Conservation (phyloP, 1,284 basidiomycete genomes). For the Bondarzewia mesenterica region DNA sequence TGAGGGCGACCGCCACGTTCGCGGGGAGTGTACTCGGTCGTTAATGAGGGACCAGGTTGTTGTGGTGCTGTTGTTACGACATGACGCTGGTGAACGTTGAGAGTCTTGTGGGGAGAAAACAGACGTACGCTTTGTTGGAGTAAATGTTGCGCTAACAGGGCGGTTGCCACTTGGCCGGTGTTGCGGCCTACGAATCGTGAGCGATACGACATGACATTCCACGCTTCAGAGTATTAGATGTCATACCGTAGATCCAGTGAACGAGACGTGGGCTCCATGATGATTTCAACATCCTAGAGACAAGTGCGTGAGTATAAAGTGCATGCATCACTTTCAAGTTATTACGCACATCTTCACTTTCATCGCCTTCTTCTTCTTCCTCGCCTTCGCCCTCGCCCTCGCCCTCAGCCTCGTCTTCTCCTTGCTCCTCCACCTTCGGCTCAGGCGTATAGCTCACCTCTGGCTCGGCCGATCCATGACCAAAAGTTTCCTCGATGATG, state of each 20-base stretch:
- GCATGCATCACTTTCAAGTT: no score
- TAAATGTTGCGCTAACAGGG: conserved; percentile 24
- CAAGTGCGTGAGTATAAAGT: conserved; percentile 1
- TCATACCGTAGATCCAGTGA: conserved; percentile 65
- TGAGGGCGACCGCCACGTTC: conserved; percentile 45
- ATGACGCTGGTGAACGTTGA: not conserved
- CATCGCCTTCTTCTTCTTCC: conserved; percentile 24
- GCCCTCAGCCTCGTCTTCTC: conserved; percentile 24
- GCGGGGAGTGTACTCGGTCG: conserved; percentile 88
- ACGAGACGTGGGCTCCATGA: conserved; percentile 63
- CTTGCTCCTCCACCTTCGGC: conserved; percentile 25
- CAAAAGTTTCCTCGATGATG: not conserved
- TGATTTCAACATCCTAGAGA: conserved; percentile 67
- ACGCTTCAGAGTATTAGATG: conserved; percentile 10
- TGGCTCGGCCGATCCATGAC: conserved; percentile 22
- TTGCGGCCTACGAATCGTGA: conserved; percentile 18
- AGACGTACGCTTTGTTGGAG: conserved; percentile 33
- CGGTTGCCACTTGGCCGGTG: conserved; percentile 17
- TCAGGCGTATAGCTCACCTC: conserved; percentile 17
- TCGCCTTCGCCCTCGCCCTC: no score
- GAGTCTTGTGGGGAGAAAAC: not conserved
- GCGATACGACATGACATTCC: no score
- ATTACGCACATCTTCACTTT: conserved; percentile 36
- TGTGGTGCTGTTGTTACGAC: conserved; percentile 13
- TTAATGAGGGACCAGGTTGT: conserved; percentile 56